Evolutionary conservation across 768 basidiomycete genomes (phyloP), one percentile per base, ranked within the genome.

Genomic region (Mycena amicta): DNA sequence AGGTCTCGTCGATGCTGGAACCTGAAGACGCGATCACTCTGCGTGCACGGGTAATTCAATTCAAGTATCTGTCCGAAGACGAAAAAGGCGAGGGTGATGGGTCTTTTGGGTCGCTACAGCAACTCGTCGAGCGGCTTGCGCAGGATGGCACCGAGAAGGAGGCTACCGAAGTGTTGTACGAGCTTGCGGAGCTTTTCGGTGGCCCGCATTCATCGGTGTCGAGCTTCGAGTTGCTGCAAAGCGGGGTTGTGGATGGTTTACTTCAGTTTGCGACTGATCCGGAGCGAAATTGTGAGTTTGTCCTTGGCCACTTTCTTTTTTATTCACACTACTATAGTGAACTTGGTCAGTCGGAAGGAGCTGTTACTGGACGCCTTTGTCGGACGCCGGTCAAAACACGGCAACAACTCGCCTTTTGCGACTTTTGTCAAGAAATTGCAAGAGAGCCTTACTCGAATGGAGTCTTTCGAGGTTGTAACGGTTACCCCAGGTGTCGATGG

Each of bases 371-470:
- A 92, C 54, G 84, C 90, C 2, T 91, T 99, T 68, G 83, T 84
- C 29, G 74, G 77, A 26, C 81, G 83, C 40, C 77, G 79, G 61
- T 70, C 76, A 26, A 84, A 80, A 53, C 74, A 59, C 33, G 69
- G 71, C 52, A 75, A 67, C 23, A 87, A 83, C 70, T 86, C 81
- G 6, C 85, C 84, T 0, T 86, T 97, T 40, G 72, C 86, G 2
- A 80, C 89, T 11, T 83, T 99, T 30, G 93, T 98, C 53, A 98
- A 96, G 80, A 95, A 96, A 64, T 73, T 99, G 30, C 97, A 98
- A 71, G 97, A 99, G 74, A 92, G 90, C 70, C 74, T 99, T 23
- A 97, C 97, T 12, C 79, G 94, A 64, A 90, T 98, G 86, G 97
- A 99, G 70, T 87, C 88, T 15, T 98, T 97, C 62, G 95, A 98